A percentile compares a stretch with the other conserved stretches of the same genome.
phyloP scores from a whole-genome alignment of 1,284 basidiomycete species.

The Cutaneotrichosporon daszewskae region DNA sequence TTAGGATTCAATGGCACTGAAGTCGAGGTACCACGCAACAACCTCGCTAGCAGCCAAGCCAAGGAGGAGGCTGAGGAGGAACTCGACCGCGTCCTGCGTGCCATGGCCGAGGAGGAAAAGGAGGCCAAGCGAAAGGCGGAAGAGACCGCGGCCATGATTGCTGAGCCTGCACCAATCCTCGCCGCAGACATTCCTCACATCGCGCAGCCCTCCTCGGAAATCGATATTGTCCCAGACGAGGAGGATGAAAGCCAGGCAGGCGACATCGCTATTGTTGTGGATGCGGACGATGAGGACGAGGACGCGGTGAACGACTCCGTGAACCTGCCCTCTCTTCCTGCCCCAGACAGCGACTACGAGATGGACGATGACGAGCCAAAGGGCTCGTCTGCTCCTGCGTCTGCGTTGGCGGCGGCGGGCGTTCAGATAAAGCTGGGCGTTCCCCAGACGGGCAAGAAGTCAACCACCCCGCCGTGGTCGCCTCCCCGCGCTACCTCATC shows the following conservation, averaged over 20 bases:
- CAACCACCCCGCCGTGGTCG: too few species aligned
- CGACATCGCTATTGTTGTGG: constrained; percentile 8
- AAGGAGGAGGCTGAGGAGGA: constrained; percentile 28
- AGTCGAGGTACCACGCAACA: constrained; percentile 23
- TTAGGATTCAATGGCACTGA: constrained; percentile 24
- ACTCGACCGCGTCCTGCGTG: constrained; percentile 24
- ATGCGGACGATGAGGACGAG: constrained; percentile 14
- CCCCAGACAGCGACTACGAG: constrained; percentile 12
- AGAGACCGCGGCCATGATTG: not conserved
- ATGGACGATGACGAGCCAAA: constrained; percentile 13
- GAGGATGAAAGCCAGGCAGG: constrained; percentile 3
- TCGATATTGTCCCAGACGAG: not conserved
- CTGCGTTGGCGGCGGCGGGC: constrained; percentile 13
- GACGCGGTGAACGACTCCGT: constrained; percentile 20
- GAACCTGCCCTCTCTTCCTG: constrained; percentile 16
- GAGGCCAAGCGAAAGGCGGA: not conserved
- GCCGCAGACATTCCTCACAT: not conserved
- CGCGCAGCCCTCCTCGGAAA: not conserved
- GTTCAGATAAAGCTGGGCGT: not conserved
- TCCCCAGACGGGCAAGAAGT: not conserved
- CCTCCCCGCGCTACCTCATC: too few species aligned
- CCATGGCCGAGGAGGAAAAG: constrained; percentile 8
- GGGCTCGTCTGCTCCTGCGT: constrained; percentile 4
- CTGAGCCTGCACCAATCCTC: constrained; percentile 1
- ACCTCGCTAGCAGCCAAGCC: constrained; percentile 21